Percentiles rank a stretch among this genome's conserved stretches.
Conservation (phyloP, 257 asterid genomes). For the Gentiana straminea region DNA sequence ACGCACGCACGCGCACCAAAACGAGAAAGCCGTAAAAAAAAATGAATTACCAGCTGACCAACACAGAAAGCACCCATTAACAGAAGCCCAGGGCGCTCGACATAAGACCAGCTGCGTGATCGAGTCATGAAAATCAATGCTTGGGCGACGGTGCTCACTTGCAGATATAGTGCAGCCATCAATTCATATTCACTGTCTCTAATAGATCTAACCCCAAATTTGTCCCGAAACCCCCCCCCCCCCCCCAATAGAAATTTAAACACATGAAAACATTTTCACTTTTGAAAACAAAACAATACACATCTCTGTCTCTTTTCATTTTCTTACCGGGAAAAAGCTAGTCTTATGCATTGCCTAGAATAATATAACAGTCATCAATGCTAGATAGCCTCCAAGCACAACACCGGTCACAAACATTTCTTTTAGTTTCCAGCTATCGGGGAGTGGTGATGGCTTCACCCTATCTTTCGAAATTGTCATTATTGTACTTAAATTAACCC, state of each 20-base stretch:
- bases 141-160: constrained; percentile 92
- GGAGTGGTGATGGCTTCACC: constrained; percentile 94
- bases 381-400: constrained; percentile 86
- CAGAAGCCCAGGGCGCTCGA: constrained; percentile 81
- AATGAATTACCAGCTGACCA: constrained; percentile 65
- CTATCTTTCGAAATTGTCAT: constrained; percentile 97
- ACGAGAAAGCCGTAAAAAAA: no score
- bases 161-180: constrained; percentile 92
- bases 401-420: constrained; percentile 90
- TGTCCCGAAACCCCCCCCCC: constrained; percentile 32
- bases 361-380: constrained; percentile 96
- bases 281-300: no score
- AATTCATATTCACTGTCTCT: constrained; percentile 43
- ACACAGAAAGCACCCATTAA: constrained; percentile 47
- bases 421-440: constrained; percentile 96
- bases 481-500: constrained; percentile 89
- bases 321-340: constrained; percentile 78
- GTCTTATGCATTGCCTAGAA: constrained; percentile 95
- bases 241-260: no score
- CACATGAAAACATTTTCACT: no score
- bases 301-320: no score
- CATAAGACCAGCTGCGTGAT: constrained; percentile 75
- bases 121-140: constrained; percentile 91
- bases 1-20: no score
- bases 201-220: constrained; percentile 57